phyloP scores from a whole-genome alignment of 352 stramenopile genomes.

The Globisporangium rhizosaccharum region DNA sequence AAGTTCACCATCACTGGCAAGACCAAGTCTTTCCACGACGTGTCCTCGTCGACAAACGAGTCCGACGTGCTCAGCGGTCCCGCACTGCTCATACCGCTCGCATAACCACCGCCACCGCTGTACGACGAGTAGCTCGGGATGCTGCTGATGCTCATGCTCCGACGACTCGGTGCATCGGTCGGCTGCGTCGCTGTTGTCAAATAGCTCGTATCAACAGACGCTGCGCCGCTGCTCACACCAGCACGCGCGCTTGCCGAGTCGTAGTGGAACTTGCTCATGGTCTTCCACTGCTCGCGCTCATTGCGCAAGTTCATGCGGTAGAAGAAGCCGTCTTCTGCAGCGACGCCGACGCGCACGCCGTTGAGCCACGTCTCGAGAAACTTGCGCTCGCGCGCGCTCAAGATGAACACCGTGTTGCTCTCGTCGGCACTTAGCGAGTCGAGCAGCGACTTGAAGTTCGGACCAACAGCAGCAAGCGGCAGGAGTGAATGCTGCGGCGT shows the following conservation, averaged over 20 bases:
- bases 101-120: conserved; percentile 19
- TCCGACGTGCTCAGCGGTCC: conserved; percentile 28
- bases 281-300: conserved; percentile 69
- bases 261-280: conserved; percentile 83
- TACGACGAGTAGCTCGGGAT: conserved; percentile 32
- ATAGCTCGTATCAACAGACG: conserved; percentile 24
- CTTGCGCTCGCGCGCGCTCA: conserved; percentile 72
- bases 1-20: conserved; percentile 74
- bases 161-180: conserved; percentile 20
- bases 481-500: conserved; percentile 70
- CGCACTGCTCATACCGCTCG: conserved; percentile 13
- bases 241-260: conserved; percentile 35
- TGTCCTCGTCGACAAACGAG: conserved; percentile 52
- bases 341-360: conserved; percentile 63
- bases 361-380: conserved; percentile 89
- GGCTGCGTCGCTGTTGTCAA: conserved; percentile 5
- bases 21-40: conserved; percentile 79
- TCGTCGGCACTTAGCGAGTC: conserved; percentile 60
- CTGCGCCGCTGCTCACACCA: conserved; percentile 21
- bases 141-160: conserved; percentile 44
- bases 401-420: conserved; percentile 74
- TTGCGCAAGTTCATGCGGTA: conserved; percentile 79
- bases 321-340: conserved; percentile 72
- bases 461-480: conserved; percentile 69
- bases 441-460: conserved; percentile 73